Evolutionary conservation across 352 stramenopile genomes (phyloP).

Genomic region (Phytophthora quininea): DNA sequence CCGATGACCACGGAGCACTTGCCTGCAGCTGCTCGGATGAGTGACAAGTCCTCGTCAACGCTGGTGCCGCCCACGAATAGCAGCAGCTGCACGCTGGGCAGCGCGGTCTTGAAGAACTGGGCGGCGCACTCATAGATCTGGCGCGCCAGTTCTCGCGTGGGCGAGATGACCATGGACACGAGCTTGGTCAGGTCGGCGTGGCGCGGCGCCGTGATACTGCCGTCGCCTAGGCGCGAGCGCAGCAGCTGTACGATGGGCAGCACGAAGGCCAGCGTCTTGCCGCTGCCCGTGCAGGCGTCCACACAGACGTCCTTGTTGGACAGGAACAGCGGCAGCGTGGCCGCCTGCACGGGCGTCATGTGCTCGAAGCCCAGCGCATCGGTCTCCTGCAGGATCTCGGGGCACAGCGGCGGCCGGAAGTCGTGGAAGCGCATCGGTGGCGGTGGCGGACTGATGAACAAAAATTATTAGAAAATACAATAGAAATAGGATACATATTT

Average conservation of each 20-base stretch:
- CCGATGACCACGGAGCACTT: conserved; percentile 82
- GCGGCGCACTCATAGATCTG: conserved; percentile 83
- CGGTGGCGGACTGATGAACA: background rate
- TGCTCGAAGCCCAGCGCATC: conserved; percentile 85
- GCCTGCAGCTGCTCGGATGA: conserved; percentile 60
- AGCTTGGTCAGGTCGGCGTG: conserved; percentile 66
- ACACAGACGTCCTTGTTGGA: conserved; percentile 95
- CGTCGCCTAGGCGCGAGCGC: conserved; percentile 62
- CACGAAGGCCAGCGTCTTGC: conserved; percentile 96
- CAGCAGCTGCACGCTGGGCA: conserved; percentile 74
- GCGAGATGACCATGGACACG: conserved; percentile 86
- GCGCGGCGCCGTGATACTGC: conserved; percentile 59
- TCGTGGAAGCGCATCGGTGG: conserved; percentile 78
- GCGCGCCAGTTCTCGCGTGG: conserved; percentile 88
- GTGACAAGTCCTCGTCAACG: conserved; percentile 84
- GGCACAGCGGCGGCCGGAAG: conserved; percentile 79
- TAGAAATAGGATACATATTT: background rate
- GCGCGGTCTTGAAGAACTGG: conserved; percentile 65
- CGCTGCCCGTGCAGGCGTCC: conserved; percentile 94
- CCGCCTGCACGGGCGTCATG: conserved; percentile 93
- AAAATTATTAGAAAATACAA: background rate
- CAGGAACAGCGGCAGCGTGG: conserved; percentile 92
- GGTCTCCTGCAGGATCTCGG: conserved; percentile 72
- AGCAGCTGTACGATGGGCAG: conserved; percentile 94
- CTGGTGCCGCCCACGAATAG: conserved; percentile 92